phyloP scores from a whole-genome alignment of 345 rosid genomes.

The Orychophragmus violaceus region DNA sequence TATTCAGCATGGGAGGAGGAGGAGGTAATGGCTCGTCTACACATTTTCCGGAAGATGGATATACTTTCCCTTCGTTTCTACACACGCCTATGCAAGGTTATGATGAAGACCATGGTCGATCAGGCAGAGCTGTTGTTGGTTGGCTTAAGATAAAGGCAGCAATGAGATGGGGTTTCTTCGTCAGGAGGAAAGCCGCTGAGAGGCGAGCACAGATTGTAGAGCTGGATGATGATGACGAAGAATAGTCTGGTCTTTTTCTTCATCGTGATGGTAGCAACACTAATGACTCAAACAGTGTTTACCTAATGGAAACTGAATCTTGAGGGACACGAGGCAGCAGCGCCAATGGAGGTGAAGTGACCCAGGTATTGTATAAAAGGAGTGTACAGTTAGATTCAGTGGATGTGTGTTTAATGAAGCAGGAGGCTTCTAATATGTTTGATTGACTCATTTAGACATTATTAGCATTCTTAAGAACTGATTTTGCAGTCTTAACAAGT shows the following conservation, averaged over 20 bases:
- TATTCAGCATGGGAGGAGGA: slow-evolving; percentile 84
- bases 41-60: slow-evolving; percentile 64
- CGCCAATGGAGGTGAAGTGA: neutral
- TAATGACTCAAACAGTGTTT: neutral
- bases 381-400: slow-evolving; percentile 16
- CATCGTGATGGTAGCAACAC: slow-evolving; percentile 10
- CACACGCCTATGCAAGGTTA: slow-evolving; percentile 69
- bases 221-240: slow-evolving; percentile 57
- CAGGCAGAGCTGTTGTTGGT: slow-evolving; percentile 89
- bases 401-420: slow-evolving; percentile 10
- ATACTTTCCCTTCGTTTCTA: slow-evolving; percentile 45
- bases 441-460: neutral
- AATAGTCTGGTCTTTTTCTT: slow-evolving; percentile 25
- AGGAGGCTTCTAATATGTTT: slow-evolving; percentile 9
- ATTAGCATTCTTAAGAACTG: slow-evolving; percentile 20
- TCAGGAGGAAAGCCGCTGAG: slow-evolving; percentile 96
- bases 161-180: slow-evolving; percentile 98
- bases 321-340: neutral
- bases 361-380: slow-evolving; percentile 6
- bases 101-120: slow-evolving; percentile 66
- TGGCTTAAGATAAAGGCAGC: slow-evolving; percentile 99
- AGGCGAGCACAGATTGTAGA: slow-evolving; percentile 89
- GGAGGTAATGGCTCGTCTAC: slow-evolving; percentile 40
- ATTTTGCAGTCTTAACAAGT: slow-evolving; percentile 1
- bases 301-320: slow-evolving; percentile 4